Conservation (phyloP, 148 eudicot species). For the Limonium bicolor region DNA sequence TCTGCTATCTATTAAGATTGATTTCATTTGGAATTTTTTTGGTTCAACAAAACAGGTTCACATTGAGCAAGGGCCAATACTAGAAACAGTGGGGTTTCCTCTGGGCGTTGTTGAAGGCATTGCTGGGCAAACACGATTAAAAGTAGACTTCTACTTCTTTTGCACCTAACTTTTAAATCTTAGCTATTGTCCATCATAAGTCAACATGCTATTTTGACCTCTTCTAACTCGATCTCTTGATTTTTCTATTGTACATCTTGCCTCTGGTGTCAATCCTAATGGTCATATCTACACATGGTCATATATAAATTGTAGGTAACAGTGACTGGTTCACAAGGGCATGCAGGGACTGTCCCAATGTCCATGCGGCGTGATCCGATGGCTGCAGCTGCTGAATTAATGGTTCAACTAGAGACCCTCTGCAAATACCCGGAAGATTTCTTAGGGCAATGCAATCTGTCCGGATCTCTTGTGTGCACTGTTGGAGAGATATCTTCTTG, state of each 20-base stretch:
- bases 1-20: no score
- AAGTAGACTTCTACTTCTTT: no score
- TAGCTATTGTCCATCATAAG: no score
- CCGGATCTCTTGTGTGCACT: constrained; percentile 92
- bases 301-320: constrained; percentile 50
- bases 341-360: constrained; percentile 99
- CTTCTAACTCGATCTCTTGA: no score
- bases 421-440: constrained; percentile 61
- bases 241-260: no score
- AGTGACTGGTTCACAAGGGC: constrained; percentile 92
- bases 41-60: constrained; percentile 48
- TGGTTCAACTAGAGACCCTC: constrained; percentile 59
- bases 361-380: constrained; percentile 92
- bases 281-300: constrained; percentile 9
- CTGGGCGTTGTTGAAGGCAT: constrained; percentile 93
- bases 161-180: no score
- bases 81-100: constrained; percentile 79
- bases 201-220: no score
- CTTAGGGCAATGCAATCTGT: constrained; percentile 62
- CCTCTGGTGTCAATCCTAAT: no score
- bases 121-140: constrained; percentile 89
- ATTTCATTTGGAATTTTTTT: background rate
- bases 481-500: constrained; percentile 91
- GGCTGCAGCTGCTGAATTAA: constrained; percentile 93
- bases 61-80: constrained; percentile 94